Evolutionary conservation across 2,329 filamentous ascomycete genomes (phyloP).

Genomic region (Sporothrix humicola): DNA sequence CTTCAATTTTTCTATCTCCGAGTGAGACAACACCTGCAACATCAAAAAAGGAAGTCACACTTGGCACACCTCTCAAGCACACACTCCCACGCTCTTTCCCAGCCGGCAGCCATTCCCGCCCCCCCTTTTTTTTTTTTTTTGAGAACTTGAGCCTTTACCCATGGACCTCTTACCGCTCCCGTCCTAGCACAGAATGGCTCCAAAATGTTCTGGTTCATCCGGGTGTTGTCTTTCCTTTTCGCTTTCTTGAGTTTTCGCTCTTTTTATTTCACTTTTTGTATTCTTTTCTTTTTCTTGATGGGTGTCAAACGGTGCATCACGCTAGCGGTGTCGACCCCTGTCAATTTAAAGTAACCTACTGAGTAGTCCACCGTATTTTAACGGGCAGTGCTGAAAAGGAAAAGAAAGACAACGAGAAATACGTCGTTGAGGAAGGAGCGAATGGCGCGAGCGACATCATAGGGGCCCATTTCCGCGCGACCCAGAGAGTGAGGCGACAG

Average conservation of each 20-base stretch:
- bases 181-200: conserved; percentile 9
- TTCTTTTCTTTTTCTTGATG: neutral
- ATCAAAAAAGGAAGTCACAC: neutral
- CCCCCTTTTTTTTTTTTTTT: conserved; percentile 1
- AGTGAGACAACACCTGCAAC: conserved; percentile 15
- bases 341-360: neutral
- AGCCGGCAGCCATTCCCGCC: conserved; percentile 11
- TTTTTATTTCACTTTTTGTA: neutral
- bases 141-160: neutral
- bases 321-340: conserved; percentile 10
- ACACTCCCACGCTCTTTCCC: conserved; percentile 19
- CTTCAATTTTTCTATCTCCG: neutral
- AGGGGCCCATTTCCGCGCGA: neutral
- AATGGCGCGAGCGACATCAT: neutral
- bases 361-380: neutral
- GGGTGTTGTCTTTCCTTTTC: neutral
- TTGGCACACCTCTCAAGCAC: neutral
- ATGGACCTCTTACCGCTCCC: conserved; percentile 13
- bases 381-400: neutral
- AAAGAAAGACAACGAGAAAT: neutral
- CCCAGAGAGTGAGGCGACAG: neutral
- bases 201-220: neutral
- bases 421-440: neutral
- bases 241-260: conserved; percentile 10
- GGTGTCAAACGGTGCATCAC: conserved; percentile 23